Percentiles rank a stretch among this genome's conserved stretches.
phyloP scores from a whole-genome alignment of 129 eudicot genomes.

The Heracleum sosnowskyi region DNA sequence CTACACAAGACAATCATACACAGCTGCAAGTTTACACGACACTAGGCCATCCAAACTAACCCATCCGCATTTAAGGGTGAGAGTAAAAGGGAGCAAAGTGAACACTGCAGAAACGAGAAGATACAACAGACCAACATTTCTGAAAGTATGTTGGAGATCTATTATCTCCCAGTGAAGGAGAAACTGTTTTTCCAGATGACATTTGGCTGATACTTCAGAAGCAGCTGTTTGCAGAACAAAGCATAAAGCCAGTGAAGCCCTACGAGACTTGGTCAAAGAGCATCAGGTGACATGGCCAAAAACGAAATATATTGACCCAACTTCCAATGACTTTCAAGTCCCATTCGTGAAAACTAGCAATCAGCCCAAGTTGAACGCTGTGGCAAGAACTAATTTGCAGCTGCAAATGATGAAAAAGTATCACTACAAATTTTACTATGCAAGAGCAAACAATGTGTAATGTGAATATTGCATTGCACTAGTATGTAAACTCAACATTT shows the following conservation, averaged over 20 bases:
- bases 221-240: neutral
- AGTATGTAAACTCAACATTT: neutral
- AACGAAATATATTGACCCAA: neutral
- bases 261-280: neutral
- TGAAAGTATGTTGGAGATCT: neutral
- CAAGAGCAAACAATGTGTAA: neutral
- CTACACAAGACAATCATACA: neutral
- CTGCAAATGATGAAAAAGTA: conserved; percentile 2
- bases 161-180: neutral
- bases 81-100: neutral
- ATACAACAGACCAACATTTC: neutral
- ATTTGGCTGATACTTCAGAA: neutral
- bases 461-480: neutral
- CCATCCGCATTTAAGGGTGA: neutral
- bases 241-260: neutral
- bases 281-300: neutral
- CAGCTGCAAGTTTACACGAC: neutral
- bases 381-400: neutral
- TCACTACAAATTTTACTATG: neutral
- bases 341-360: neutral
- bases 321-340: neutral
- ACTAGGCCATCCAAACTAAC: neutral
- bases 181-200: neutral
- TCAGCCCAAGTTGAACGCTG: conserved; percentile 6
- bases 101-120: neutral